Evolutionary conservation across 108 stramenopile species (phyloP), one percentile per base, ranked within the genome.

Genomic region (Pseudonitzschia multiseries): DNA sequence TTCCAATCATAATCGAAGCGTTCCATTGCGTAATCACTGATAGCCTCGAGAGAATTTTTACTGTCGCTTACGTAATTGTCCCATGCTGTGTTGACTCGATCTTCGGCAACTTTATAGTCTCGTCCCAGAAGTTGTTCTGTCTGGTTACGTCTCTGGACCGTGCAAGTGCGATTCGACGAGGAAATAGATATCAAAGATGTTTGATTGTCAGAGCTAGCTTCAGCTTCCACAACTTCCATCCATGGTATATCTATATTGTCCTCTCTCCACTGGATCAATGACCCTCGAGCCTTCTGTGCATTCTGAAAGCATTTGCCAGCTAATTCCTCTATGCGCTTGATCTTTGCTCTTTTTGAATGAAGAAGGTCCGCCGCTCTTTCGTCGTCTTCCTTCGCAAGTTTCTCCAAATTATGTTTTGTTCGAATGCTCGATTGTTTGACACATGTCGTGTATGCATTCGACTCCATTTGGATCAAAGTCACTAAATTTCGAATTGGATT

Each of bases 1-100:
- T 82, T 27, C 32, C 73, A 74, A 31, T 82, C 81, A 71, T 82
- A 82, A 4, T 74, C 33, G n/a, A 74, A 53, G 24, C 81, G 72
- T 15, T 68, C 29, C 41, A 73, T 40, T 17, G 81, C 81, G 57
- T 82, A 82, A 8, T 52, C 32, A 18, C 54, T 31, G 20, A 82
- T 50, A 22, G 27, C 46, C 22, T 70, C 21, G 5, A 74, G 21
- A 1, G 57, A 54, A 21, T 0, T 46, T 1, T 57, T 26, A 42
- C 71, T 68, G 12, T 65, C 59, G 42, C 51, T 44, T 17, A 74
- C 21, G 26, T 70, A 77, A 36, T 65, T n/a, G 1, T 77, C 73
- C 68, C 65, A 74, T 9, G 46, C 54, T 14, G 70, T 70, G 12
- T 54, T 40, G 22, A 80, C 40, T 63, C 74, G 69, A 13, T 53